Percentiles rank a stretch among this genome's conserved stretches.
phyloP scores from a whole-genome alignment of 2,329 filamentous ascomycete genomes.

The Xylaria sp. region DNA sequence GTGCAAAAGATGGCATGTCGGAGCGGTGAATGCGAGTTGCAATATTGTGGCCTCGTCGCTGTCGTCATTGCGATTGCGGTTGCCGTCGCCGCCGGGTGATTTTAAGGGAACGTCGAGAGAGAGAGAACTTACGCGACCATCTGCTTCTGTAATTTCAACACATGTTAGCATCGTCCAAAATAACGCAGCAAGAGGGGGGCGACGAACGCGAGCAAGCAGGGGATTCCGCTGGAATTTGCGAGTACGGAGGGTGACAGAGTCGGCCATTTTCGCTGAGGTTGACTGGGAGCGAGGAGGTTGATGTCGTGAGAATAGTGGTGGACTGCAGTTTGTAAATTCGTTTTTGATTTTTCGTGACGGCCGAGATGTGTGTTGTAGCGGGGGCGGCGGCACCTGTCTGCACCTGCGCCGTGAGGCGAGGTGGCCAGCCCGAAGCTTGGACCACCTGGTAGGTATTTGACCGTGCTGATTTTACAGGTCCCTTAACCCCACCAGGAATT shows the following conservation, averaged over 20 bases:
- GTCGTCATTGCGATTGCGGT: conserved; percentile 5
- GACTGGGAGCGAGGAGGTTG: conserved; percentile 39
- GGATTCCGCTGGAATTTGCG: conserved; percentile 99
- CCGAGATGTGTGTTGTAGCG: conserved; percentile 40
- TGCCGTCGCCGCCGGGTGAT: neutral
- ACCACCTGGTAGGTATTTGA: conserved; percentile 10
- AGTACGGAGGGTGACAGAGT: conserved; percentile 88
- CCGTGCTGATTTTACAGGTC: too few relatives aligned
- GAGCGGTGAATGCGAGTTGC: neutral
- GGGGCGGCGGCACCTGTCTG: conserved; percentile 30
- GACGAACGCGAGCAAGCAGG: conserved; percentile 68
- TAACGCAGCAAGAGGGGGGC: neutral
- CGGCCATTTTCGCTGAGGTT: conserved; percentile 80
- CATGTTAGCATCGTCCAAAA: conserved; percentile 24
- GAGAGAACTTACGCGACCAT: conserved; percentile 41
- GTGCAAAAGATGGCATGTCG: neutral
- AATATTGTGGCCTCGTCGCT: neutral
- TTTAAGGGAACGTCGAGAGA: conserved; percentile 15
- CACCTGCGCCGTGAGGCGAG: conserved; percentile 34
- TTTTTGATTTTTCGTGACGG: conserved; percentile 41
- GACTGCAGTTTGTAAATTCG: conserved; percentile 36
- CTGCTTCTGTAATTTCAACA: conserved; percentile 35
- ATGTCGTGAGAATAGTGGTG: conserved; percentile 33
- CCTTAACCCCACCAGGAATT: neutral
- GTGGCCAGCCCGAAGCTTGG: conserved; percentile 19